These are phyloP conservation scores for Neonectria faginata DNA, from an alignment of 2,329 filamentous ascomycete species.

Conservation along the genomic window DNA sequence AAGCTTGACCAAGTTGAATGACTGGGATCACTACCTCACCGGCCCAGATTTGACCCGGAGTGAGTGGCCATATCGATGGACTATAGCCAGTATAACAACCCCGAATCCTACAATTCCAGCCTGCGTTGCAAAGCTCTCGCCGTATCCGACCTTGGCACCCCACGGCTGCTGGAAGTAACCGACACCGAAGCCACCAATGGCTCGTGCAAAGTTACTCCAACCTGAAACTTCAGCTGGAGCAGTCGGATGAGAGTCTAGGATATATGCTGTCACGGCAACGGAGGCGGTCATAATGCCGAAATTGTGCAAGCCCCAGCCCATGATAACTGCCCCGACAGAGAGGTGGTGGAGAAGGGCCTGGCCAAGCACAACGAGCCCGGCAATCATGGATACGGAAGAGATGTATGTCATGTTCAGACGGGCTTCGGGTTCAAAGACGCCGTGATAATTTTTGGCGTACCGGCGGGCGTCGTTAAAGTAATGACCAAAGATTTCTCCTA, in stretches of 20 bases:
- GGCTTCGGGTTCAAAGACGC: slow-evolving; percentile 68
- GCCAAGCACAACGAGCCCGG: slow-evolving; percentile 64
- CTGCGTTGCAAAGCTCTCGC: slow-evolving; percentile 55
- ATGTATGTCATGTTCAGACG: slow-evolving; percentile 62
- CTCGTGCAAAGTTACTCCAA: slow-evolving; percentile 54
- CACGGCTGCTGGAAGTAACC: slow-evolving; percentile 61
- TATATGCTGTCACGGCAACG: slow-evolving; percentile 60
- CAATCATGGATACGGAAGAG: slow-evolving; percentile 60
- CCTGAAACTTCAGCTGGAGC: slow-evolving; percentile 59
- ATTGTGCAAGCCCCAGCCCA: slow-evolving; percentile 64
- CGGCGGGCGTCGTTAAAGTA: slow-evolving; percentile 64
- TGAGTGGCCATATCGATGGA: slow-evolving; percentile 27
- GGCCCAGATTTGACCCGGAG: slow-evolving; percentile 28
- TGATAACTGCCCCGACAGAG: slow-evolving; percentile 46
- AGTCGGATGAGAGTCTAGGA: slow-evolving; percentile 62
- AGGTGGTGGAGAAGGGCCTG: slow-evolving; percentile 59
- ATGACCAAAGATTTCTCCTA: slow-evolving; percentile 67
- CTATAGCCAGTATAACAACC: slow-evolving; percentile 32
- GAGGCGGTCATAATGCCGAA: slow-evolving; percentile 66
- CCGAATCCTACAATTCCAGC: slow-evolving; percentile 39
- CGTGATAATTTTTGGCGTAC: slow-evolving; percentile 59
- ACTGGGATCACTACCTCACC: slow-evolving; percentile 16
- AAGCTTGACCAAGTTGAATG: no score
- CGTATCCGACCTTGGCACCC: slow-evolving; percentile 53
- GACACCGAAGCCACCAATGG: slow-evolving; percentile 60